Base-by-base conservation (phyloP, 2,329 filamentous ascomycete genomes). In the Pseudocercospora crystallina region DNA sequence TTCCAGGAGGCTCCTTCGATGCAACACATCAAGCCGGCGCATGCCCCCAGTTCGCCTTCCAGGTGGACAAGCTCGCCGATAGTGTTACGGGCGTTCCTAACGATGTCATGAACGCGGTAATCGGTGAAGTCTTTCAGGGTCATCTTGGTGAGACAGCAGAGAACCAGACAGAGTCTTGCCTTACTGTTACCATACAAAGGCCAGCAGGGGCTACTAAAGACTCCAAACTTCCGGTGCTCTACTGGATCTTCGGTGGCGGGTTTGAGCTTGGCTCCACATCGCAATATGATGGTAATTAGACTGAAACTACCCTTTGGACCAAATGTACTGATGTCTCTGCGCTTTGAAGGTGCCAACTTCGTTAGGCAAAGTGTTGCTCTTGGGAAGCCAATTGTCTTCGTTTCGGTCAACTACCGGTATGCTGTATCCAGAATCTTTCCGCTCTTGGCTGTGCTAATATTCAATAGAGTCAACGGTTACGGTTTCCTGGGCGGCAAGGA, bases 341-440 rank as follows among this genome's bases (percentile, higher is more conserved):
- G 4, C 17, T 75, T 74, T 43, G 68, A 75, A 49, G 73, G 70
- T n/a, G 65, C 66, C 3, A 66, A 63, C 5, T 54, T 76, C 10
- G 61, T 76, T 2, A 43, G 58, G 30, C 65, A 69, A 43, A 76
- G 76, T 1, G 69, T 79, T 8, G 58, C 62, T 0, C 58, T 78
- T 49, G 75, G 75, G 30, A 82, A 87, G 68, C 84, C 85, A 0
- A 83, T 91, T 54, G 71, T 94, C 36, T 61, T 50, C 39, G 58
- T 61, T 10, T 87, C 80, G 0, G 74, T 92, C 5, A 64, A 64
- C 36, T 65, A 69, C 41, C 36, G 36, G 10, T 17, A 26, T 26
- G 20, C 20, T 26, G 4, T 26, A 3, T 26, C 20, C 20, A 3
- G 20, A 26, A 26, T 7, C 20, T 26, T 26, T 7, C 7, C 20